Percentiles rank a stretch among this genome's conserved stretches.
Conservation (phyloP, 768 basidiomycete genomes). For the Rhodotorula sphaerocarpa region DNA sequence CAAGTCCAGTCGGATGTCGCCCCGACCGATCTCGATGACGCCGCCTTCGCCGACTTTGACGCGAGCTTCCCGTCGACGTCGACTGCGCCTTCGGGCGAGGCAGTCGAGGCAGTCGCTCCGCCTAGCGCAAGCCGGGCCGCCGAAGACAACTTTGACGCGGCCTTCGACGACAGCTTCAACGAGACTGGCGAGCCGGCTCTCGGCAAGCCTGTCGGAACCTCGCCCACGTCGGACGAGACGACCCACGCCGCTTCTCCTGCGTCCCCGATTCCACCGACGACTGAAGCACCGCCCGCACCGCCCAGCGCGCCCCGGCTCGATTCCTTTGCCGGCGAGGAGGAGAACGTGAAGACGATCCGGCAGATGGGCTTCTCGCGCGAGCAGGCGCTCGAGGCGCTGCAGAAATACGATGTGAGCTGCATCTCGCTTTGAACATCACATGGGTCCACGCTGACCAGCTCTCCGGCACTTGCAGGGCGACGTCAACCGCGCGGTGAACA, state of each 20-base stretch:
- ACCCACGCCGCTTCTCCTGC: conserved; percentile 47
- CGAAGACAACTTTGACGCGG: conserved; percentile 41
- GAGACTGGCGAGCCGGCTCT: conserved; percentile 27
- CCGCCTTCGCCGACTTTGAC: conserved; percentile 39
- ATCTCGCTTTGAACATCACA: too few relatives aligned
- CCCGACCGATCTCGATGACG: conserved; percentile 37
- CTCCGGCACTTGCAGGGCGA: conserved; percentile 8
- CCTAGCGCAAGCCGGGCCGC: background rate
- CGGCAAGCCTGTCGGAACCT: conserved; percentile 47
- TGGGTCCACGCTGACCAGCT: background rate
- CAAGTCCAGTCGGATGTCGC: background rate
- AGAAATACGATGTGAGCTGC: conserved; percentile 56
- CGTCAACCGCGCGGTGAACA: conserved; percentile 23
- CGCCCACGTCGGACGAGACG: conserved; percentile 38
- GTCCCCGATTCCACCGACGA: conserved; percentile 42
- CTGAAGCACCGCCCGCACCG: conserved; percentile 1
- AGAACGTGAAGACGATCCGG: conserved; percentile 67
- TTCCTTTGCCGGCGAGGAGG: conserved; percentile 53
- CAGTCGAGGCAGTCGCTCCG: background rate
- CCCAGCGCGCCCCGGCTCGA: background rate
- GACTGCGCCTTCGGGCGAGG: too few relatives aligned
- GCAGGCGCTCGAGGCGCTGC: conserved; percentile 74
- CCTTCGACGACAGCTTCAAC: conserved; percentile 39
- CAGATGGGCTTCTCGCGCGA: conserved; percentile 83
- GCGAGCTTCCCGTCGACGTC: conserved; percentile 4